These are phyloP conservation scores for Dichomitus squalens DNA, from an alignment of 1,284 basidiomycete species.

Conservation along the genomic window DNA sequence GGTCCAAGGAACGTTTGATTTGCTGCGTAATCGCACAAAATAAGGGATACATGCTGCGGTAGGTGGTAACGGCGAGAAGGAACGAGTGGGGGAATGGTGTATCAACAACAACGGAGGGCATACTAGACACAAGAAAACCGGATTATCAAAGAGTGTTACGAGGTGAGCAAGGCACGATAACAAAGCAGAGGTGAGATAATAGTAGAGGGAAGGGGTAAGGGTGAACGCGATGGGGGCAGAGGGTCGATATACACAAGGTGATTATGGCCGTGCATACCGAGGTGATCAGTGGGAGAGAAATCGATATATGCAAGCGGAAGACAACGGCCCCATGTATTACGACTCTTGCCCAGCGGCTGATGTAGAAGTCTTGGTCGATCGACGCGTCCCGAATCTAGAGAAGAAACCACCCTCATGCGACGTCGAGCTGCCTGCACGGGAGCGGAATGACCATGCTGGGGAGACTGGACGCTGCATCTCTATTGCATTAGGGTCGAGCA, in stretches of 20 bases:
- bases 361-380: constrained; percentile 55
- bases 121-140: constrained; percentile 21
- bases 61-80: constrained; percentile 7
- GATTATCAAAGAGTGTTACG: constrained; percentile 30
- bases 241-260: constrained; percentile 5
- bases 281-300: background rate
- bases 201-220: background rate
- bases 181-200: constrained; percentile 17
- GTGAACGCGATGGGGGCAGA: background rate
- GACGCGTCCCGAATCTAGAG: constrained; percentile 70
- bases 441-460: constrained; percentile 82
- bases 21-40: constrained; percentile 29
- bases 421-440: constrained; percentile 66
- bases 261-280: constrained; percentile 6
- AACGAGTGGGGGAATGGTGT: constrained; percentile 7
- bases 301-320: background rate
- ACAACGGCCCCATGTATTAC: constrained; percentile 18
- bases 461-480: constrained; percentile 67
- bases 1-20: constrained; percentile 23
- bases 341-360: constrained; percentile 25
- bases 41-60: constrained; percentile 30
- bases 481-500: constrained; percentile 49
- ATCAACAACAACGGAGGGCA: constrained; percentile 8
- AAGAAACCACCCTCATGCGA: constrained; percentile 68
- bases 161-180: constrained; percentile 18